phyloP scores from a whole-genome alignment of 768 basidiomycete genomes.

The Mycena pura region DNA sequence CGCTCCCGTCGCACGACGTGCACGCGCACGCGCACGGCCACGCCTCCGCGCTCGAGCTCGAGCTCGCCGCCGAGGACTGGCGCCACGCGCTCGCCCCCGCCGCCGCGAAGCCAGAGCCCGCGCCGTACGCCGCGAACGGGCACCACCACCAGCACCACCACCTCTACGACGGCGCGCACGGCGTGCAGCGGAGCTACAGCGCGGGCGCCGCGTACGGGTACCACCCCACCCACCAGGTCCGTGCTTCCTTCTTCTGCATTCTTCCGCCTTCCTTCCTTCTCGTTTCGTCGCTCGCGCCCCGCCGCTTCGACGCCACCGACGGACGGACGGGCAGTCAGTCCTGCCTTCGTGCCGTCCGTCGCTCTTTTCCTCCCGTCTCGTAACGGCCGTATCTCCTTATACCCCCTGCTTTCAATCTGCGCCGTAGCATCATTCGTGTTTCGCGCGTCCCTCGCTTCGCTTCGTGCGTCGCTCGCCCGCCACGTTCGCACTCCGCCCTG shows the following conservation, averaged over 20 bases:
- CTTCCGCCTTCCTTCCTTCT: background rate
- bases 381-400: background rate
- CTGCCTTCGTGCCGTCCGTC: background rate
- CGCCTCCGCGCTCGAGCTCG: slow-evolving; percentile 9
- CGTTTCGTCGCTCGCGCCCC: too few relatives aligned
- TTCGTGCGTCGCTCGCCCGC: too few relatives aligned
- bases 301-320: too few relatives aligned
- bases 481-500: too few relatives aligned
- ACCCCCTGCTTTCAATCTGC: background rate
- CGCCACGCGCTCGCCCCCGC: background rate
- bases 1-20: background rate
- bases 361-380: background rate
- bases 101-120: background rate
- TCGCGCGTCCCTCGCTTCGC: too few relatives aligned
- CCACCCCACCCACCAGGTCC: slow-evolving; percentile 11
- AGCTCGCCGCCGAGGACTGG: slow-evolving; percentile 1
- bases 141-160: slow-evolving; percentile 5
- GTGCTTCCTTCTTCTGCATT: too few relatives aligned
- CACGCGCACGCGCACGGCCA: background rate
- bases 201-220: slow-evolving; percentile 14
- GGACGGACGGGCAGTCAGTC: too few relatives aligned
- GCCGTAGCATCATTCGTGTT: too few relatives aligned
- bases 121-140: background rate
- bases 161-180: background rate
- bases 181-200: slow-evolving; percentile 21